Evolutionary conservation across 2,329 filamentous ascomycete genomes (phyloP), one percentile per base, ranked within the genome.

Genomic region (Colletotrichum kahawae): DNA sequence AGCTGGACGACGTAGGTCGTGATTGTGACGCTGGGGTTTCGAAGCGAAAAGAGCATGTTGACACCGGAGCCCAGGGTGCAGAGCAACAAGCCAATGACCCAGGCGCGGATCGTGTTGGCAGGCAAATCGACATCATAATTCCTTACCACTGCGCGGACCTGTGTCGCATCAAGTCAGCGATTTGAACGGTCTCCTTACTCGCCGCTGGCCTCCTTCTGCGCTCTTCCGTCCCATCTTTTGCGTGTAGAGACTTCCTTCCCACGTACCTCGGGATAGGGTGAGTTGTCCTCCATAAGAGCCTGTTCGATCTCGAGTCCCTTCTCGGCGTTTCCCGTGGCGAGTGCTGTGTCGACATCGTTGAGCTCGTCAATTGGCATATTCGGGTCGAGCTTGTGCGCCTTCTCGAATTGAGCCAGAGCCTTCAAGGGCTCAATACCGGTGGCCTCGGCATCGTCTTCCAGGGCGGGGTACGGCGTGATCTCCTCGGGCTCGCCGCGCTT

Each of bases 111-210:
- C 24, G 92, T 93, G 81, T 92, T 93, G 78, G 88, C 87, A n/a
- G 91, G 90, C 29, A 93, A 85, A 78, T 93, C 91, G 78, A 92
- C 88, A 78, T 93, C 92, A 80, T 89, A 88, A 80, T 93, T 93
- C 75, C 90, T 86, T 21, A 93, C 92, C 21, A 92, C 90, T 31
- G 92, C 90, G 78, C 92, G 90, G 70, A 93, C 92, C 84, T 92
- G 85, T 29, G 43, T 48, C 67, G 69, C 51, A 69, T 56, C 36
- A 36, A 51, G 74, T 76, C 48, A 76, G 74, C 70, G 16, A 64
- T 57, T 31, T 67, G 69, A 62, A 71, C 63, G 21, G 29, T 8
- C 31, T 27, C 38, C 10, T 27, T 24, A 5, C 36, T 33, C n/a
- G 29, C 16, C 5, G 16, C 48, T 24, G 27, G 33, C 18, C 18